A percentile compares a stretch with the other conserved stretches of the same genome.
Conservation (phyloP, 768 basidiomycete genomes). For the Tulasnella sp. region DNA sequence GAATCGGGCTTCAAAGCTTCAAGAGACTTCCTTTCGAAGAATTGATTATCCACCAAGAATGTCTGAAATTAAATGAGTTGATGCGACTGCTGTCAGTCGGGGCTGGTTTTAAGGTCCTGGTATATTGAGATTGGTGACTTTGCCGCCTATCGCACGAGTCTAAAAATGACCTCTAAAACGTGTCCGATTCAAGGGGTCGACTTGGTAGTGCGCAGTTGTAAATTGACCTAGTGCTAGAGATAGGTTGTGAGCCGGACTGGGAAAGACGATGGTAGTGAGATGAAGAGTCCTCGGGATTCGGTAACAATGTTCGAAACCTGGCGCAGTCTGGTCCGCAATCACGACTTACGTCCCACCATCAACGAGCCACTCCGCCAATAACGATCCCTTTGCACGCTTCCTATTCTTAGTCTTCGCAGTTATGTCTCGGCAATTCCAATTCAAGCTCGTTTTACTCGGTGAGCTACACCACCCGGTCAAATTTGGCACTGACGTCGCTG, state of each 20-base stretch:
- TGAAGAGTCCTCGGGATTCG: not conserved
- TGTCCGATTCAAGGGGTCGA: too few species aligned
- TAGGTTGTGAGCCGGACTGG: not conserved
- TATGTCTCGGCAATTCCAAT: slow-evolving; percentile 91
- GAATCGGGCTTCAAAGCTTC: too few species aligned
- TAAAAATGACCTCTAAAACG: too few species aligned
- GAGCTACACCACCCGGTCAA: slow-evolving; percentile 22
- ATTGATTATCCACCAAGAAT: too few species aligned
- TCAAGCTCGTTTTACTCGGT: slow-evolving; percentile 96
- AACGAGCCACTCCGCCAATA: not conserved
- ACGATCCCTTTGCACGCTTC: not conserved
- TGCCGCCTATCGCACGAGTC: too few species aligned
- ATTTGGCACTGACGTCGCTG: not conserved
- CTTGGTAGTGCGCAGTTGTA: too few species aligned
- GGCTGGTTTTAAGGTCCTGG: too few species aligned
- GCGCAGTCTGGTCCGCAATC: not conserved
- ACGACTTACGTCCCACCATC: not conserved
- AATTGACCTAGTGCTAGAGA: too few species aligned
- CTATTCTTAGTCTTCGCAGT: slow-evolving; percentile 23
- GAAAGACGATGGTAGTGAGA: not conserved
- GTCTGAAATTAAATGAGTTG: too few species aligned
- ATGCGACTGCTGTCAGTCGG: too few species aligned
- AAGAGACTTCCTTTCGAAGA: too few species aligned
- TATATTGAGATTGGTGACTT: too few species aligned
- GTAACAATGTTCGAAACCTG: not conserved